Conservation (phyloP, 305 asterid genomes). For the Stenogyne calaminthoides region DNA sequence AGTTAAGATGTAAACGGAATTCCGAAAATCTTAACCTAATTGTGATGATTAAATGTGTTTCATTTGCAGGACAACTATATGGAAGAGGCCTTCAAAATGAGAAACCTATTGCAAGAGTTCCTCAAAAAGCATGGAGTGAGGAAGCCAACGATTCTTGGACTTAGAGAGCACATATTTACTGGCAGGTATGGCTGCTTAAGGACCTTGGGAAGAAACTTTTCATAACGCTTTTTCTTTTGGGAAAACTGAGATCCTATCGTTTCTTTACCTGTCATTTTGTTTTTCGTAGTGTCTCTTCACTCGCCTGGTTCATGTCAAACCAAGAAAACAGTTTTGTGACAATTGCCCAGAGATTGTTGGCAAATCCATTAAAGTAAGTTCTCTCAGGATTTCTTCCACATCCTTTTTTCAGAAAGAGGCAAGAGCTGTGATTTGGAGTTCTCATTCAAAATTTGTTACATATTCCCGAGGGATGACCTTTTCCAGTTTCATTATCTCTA, state of each 20-base stretch:
- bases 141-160: conserved; percentile 93
- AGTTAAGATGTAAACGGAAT: conserved; percentile 1
- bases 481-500: not conserved
- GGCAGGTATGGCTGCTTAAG: conserved; percentile 68
- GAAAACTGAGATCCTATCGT: conserved; percentile 16
- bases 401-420: not conserved
- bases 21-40: conserved; percentile 15
- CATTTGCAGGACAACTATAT: conserved; percentile 81
- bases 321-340: conserved; percentile 98
- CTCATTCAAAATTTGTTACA: conserved; percentile 3
- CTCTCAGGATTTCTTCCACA: conserved; percentile 15
- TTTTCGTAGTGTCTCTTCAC: conserved; percentile 93
- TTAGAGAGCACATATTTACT: conserved; percentile 96
- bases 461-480: not conserved
- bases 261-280: conserved; percentile 24
- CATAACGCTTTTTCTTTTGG: conserved; percentile 8
- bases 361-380: conserved; percentile 96
- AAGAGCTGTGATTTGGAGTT: not conserved
- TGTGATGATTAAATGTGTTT: conserved; percentile 27
- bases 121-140: conserved; percentile 86
- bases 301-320: conserved; percentile 98
- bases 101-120: conserved; percentile 94
- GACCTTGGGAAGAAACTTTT: conserved; percentile 12
- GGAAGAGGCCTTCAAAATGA: conserved; percentile 99
- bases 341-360: conserved; percentile 95